Conservation (phyloP, 2,329 filamentous ascomycete species). For the Fusarium sp. region DNA sequence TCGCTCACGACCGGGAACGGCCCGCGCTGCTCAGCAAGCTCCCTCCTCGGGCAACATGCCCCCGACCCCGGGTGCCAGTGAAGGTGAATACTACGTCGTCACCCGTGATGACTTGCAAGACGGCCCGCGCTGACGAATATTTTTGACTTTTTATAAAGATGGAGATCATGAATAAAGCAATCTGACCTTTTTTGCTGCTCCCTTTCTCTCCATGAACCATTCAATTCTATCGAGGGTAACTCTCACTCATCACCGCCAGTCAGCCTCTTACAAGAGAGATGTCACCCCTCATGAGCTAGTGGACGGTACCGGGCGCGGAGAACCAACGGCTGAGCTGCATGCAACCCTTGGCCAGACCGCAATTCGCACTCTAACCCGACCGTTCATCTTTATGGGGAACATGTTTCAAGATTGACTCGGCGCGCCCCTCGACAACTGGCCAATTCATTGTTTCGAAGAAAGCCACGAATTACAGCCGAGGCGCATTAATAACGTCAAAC, state of each 20-base stretch:
- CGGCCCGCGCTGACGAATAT: conserved; percentile 44
- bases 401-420: conserved; percentile 26
- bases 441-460: conserved; percentile 18
- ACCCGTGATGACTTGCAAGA: conserved; percentile 46
- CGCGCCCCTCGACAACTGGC: conserved; percentile 18
- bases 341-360: conserved; percentile 3
- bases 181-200: conserved; percentile 5
- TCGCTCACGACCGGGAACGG: conserved; percentile 65
- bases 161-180: conserved; percentile 50
- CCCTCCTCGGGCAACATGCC: conserved; percentile 67
- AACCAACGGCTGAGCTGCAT: conserved; percentile 2
- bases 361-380: neutral
- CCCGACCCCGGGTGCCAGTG: conserved; percentile 68
- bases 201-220: conserved; percentile 8
- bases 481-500: conserved; percentile 17
- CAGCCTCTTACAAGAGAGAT: conserved; percentile 19
- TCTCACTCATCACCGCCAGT: neutral
- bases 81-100: conserved; percentile 66
- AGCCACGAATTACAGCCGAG: conserved; percentile 23
- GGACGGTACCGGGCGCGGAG: conserved; percentile 19
- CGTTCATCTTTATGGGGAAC: conserved; percentile 15
- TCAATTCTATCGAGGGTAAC: conserved; percentile 16
- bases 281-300: conserved; percentile 15
- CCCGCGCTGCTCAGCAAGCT: conserved; percentile 59
- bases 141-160: conserved; percentile 45